phyloP scores from a whole-genome alignment of 805 yeast genomes.

The Yamadazyma scolyti region DNA sequence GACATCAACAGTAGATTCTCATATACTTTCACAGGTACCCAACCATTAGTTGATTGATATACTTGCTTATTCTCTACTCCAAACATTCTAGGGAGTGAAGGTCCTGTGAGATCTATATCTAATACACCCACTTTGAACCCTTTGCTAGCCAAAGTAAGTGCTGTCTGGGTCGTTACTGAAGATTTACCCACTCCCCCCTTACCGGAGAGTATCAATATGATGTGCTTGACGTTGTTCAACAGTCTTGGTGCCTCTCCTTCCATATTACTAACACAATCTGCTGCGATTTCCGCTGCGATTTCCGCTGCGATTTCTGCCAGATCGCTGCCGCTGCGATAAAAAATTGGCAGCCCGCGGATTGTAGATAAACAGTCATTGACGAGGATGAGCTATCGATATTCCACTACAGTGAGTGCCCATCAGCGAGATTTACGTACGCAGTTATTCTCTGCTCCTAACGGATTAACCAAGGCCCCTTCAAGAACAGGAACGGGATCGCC shows the following conservation, averaged over 20 bases:
- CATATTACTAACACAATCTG: constrained; percentile 3
- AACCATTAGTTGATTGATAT: constrained; percentile 76
- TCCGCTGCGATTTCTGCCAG: too few species aligned
- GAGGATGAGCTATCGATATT: constrained; percentile 27
- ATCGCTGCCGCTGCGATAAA: too few species aligned
- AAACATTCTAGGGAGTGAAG: constrained; percentile 94
- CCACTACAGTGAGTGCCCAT: constrained; percentile 29
- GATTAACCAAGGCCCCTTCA: constrained; percentile 10
- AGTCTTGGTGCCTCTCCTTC: constrained; percentile 24
- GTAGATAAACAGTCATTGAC: neutral
- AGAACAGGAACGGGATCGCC: constrained; percentile 36
- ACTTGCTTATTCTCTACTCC: constrained; percentile 80
- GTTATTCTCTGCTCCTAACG: constrained; percentile 26
- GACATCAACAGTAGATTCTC: constrained; percentile 68
- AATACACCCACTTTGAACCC: constrained; percentile 89
- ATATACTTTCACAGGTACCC: constrained; percentile 78
- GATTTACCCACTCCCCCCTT: constrained; percentile 98
- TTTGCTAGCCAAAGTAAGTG: constrained; percentile 66
- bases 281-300: too few species aligned
- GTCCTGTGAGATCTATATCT: constrained; percentile 95
- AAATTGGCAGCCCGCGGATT: neutral
- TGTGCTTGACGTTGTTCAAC: constrained; percentile 59
- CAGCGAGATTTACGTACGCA: constrained; percentile 42
- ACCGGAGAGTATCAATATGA: constrained; percentile 81
- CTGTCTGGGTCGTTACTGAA: constrained; percentile 91